These are phyloP conservation scores for button mushroom (Agaricus bisporus) DNA, from an alignment of 768 basidiomycete species.

Conservation along the genomic window DNA sequence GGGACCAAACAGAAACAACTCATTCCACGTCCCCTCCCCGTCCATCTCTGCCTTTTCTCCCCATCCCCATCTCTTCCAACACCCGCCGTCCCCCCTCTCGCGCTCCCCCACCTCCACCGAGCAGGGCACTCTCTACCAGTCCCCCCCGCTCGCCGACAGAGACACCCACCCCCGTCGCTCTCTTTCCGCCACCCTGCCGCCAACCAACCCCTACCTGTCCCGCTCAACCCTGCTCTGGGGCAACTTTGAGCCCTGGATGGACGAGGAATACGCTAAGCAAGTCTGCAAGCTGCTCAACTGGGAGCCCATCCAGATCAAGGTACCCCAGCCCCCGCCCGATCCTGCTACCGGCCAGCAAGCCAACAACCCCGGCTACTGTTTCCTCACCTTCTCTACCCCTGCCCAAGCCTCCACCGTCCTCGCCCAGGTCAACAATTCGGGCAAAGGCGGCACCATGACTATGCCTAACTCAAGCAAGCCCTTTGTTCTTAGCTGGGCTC, in stretches of 20 bases:
- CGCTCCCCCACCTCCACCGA: constrained; percentile 13
- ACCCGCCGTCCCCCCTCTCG: constrained; percentile 21
- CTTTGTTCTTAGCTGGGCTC: constrained; percentile 79
- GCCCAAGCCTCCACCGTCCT: constrained; percentile 66
- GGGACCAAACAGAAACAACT: constrained; percentile 44
- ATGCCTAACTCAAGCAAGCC: constrained; percentile 88
- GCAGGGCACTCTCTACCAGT: constrained; percentile 19
- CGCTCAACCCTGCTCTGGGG: constrained; percentile 79
- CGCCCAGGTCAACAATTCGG: constrained; percentile 50
- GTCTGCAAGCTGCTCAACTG: constrained; percentile 84
- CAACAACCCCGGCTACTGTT: constrained; percentile 86
- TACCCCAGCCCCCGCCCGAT: constrained; percentile 59
- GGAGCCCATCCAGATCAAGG: constrained; percentile 70
- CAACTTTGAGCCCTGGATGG: constrained; percentile 94
- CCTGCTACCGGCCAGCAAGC: constrained; percentile 53
- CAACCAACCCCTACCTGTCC: constrained; percentile 23
- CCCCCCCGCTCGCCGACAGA: constrained; percentile 25
- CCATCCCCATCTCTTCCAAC: constrained; percentile 29
- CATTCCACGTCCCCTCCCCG: constrained; percentile 20
- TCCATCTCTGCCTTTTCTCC: constrained; percentile 43
- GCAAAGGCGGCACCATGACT: constrained; percentile 37
- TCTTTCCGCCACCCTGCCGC: constrained; percentile 15
- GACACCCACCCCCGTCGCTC: constrained; percentile 26
- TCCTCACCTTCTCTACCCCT: constrained; percentile 77
- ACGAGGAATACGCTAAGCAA: constrained; percentile 89